phyloP scores from a whole-genome alignment of 2,329 filamentous ascomycete genomes.

The Zopfia rhizophila region DNA sequence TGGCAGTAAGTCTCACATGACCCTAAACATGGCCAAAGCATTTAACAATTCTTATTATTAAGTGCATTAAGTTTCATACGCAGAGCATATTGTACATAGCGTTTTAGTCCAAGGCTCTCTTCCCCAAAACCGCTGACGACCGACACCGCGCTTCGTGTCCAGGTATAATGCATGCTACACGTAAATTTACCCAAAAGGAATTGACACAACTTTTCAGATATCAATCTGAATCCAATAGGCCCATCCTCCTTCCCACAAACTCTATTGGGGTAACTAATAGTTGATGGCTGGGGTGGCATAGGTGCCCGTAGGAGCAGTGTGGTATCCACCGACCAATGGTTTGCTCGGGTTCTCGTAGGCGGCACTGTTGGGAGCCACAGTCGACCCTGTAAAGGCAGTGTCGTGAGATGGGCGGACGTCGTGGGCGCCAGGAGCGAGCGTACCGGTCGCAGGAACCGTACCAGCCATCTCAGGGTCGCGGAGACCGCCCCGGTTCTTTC shows the following conservation, averaged over 20 bases:
- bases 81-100: too few species aligned
- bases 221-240: background rate
- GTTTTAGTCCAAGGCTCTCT: too few species aligned
- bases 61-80: too few species aligned
- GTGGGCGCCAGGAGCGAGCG: slow-evolving; percentile 33
- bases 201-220: background rate
- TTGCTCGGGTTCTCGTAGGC: slow-evolving; percentile 48
- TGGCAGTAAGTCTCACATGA: too few species aligned
- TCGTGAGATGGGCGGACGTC: slow-evolving; percentile 60
- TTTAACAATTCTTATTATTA: too few species aligned
- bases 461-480: slow-evolving; percentile 58
- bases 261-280: slow-evolving; percentile 2
- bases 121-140: too few species aligned
- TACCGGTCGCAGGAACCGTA: slow-evolving; percentile 32
- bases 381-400: slow-evolving; percentile 62
- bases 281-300: slow-evolving; percentile 34
- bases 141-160: slow-evolving; percentile 21
- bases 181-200: slow-evolving; percentile 18
- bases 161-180: slow-evolving; percentile 35
- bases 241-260: background rate
- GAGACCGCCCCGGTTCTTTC: slow-evolving; percentile 45
- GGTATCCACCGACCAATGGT: slow-evolving; percentile 54
- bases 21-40: too few species aligned
- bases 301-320: slow-evolving; percentile 57
- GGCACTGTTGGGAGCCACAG: slow-evolving; percentile 51